A percentile compares a stretch with the other conserved stretches of the same genome.
These are phyloP conservation scores for Cladosporium sp. DNA, from an alignment of 2,329 filamentous ascomycete genomes.

Conservation along the genomic window DNA sequence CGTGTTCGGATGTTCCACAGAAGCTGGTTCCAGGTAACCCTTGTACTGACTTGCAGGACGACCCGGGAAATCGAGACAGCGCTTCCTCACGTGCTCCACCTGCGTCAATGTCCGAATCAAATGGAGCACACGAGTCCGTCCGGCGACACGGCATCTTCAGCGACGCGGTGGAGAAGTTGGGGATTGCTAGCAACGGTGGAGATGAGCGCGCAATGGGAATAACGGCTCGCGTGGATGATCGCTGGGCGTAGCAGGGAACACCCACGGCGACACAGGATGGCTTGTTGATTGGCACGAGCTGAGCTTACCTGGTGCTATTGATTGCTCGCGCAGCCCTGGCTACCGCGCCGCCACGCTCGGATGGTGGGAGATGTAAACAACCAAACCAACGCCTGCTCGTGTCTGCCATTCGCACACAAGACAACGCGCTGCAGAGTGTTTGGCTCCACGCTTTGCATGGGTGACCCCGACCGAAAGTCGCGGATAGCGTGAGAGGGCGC, in stretches of 20 bases:
- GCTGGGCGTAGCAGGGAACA: neutral
- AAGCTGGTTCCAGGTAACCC: slow-evolving; percentile 18
- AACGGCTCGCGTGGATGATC: slow-evolving; percentile 10
- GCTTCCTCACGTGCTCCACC: slow-evolving; percentile 17
- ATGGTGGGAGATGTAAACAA: neutral
- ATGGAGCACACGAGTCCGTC: slow-evolving; percentile 8
- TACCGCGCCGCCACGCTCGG: slow-evolving; percentile 9
- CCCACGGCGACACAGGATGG: slow-evolving; percentile 14
- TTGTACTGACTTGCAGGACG: slow-evolving; percentile 17
- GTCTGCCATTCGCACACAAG: slow-evolving; percentile 12
- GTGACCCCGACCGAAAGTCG: slow-evolving; percentile 9
- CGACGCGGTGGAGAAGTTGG: slow-evolving; percentile 13
- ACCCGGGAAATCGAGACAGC: slow-evolving; percentile 16
- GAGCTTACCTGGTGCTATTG: slow-evolving; percentile 9
- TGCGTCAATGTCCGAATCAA: slow-evolving; percentile 15
- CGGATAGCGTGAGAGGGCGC: slow-evolving; percentile 18
- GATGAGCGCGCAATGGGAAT: slow-evolving; percentile 3
- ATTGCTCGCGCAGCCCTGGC: slow-evolving; percentile 11
- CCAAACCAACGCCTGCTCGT: slow-evolving; percentile 12
- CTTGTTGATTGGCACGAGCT: neutral
- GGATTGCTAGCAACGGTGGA: slow-evolving; percentile 10
- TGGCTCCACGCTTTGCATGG: slow-evolving; percentile 17
- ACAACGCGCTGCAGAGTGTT: slow-evolving; percentile 17
- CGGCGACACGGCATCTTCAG: slow-evolving; percentile 15
- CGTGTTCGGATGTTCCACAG: slow-evolving; percentile 18